Evolutionary conservation across 2,329 filamentous ascomycete genomes (phyloP).

Genomic region (Fusarium brachygibbosum): DNA sequence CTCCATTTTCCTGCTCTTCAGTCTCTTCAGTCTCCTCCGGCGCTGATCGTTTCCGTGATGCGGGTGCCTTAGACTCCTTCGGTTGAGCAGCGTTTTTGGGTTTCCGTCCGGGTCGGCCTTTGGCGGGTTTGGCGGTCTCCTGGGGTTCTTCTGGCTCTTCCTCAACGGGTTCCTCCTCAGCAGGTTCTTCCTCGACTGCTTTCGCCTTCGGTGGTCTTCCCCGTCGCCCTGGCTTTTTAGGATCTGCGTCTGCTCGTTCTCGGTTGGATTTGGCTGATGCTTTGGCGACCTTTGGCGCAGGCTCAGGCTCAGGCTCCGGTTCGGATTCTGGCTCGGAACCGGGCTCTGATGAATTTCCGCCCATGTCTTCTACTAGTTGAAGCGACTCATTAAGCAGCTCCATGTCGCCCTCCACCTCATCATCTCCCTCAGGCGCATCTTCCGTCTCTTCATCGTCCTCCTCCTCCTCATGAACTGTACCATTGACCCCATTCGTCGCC

Average conservation of each 20-base stretch:
- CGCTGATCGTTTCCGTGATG: conserved; percentile 38
- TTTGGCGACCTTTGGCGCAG: conserved; percentile 10
- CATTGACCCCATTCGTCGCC: conserved; percentile 51
- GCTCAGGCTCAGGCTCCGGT: conserved; percentile 20
- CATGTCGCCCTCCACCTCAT: conserved; percentile 33
- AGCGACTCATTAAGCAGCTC: conserved; percentile 59
- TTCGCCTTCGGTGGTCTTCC: conserved; percentile 45
- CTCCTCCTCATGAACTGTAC: conserved; percentile 48
- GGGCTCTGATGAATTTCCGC: conserved; percentile 39
- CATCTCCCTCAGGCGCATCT: conserved; percentile 42
- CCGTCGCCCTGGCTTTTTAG: conserved; percentile 31
- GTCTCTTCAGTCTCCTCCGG: conserved; percentile 31
- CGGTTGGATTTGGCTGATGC: conserved; percentile 13
- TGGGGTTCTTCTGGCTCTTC: conserved; percentile 22
- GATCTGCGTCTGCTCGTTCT: conserved; percentile 1
- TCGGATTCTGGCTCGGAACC: conserved; percentile 34
- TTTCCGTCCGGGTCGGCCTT: conserved; percentile 29
- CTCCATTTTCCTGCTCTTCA: conserved; percentile 35
- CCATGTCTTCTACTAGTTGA: conserved; percentile 56
- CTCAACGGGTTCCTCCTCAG: conserved; percentile 24
- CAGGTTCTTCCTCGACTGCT: conserved; percentile 21
- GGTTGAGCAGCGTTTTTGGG: conserved; percentile 31
- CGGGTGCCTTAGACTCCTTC: conserved; percentile 28
- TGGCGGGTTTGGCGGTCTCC: conserved; percentile 9
- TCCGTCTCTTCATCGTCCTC: conserved; percentile 47